Percentiles rank a stretch among this genome's conserved stretches.
Conservation (phyloP, 2,329 filamentous ascomycete genomes). For the Arthrobotrys sphaeroides region DNA sequence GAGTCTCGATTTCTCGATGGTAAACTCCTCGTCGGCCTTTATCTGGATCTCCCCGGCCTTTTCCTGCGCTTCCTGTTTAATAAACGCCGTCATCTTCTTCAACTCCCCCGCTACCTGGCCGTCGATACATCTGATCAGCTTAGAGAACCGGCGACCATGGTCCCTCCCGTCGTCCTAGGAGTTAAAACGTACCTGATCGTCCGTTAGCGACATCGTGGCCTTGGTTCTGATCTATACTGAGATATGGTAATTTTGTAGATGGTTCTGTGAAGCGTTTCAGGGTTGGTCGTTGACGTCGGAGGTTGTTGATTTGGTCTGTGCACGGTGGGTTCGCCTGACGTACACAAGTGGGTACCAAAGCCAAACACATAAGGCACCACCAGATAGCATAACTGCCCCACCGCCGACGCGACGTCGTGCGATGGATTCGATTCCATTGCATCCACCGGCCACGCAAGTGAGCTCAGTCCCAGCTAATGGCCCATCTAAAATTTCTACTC, state of each 20-base stretch:
- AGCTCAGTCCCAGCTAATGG: too few relatives aligned
- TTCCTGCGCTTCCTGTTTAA: constrained; percentile 96
- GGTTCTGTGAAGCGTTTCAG: background rate
- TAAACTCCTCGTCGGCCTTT: constrained; percentile 98
- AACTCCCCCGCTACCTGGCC: constrained; percentile 92
- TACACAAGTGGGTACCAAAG: background rate
- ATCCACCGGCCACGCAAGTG: too few relatives aligned
- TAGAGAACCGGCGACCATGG: background rate
- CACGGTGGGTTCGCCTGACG: background rate
- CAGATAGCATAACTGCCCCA: too few relatives aligned
- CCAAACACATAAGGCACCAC: background rate
- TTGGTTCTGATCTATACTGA: background rate
- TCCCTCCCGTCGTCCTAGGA: background rate
- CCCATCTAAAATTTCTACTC: too few relatives aligned
- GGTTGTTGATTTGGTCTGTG: background rate
- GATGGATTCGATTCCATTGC: too few relatives aligned
- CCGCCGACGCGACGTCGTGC: too few relatives aligned
- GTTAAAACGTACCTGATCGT: constrained; percentile 30
- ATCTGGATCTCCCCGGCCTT: constrained; percentile 97
- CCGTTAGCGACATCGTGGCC: constrained; percentile 35
- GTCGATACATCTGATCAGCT: constrained; percentile 57
- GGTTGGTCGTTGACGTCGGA: background rate
- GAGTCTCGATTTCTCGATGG: constrained; percentile 98
- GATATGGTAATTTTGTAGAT: background rate
- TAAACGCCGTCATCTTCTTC: constrained; percentile 99